A percentile compares a stretch with the other conserved stretches of the same genome.
Evolutionary conservation across 1,284 basidiomycete genomes (phyloP).

Genomic region (Ustilago loliicola): DNA sequence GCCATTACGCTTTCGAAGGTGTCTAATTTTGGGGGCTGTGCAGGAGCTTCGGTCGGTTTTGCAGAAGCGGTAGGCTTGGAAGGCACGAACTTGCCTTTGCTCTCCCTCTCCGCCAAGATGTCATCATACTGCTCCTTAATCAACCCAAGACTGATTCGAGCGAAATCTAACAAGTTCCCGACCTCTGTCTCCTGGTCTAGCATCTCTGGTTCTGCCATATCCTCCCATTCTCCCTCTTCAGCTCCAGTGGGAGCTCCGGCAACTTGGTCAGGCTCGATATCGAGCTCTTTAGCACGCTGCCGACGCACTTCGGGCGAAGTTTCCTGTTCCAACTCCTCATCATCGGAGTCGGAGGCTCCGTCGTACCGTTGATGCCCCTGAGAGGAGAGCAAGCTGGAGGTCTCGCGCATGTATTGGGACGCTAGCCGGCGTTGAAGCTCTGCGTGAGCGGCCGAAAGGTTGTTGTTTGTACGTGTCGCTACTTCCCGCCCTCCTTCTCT

Average conservation of each 20-base stretch:
- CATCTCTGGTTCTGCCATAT: constrained; percentile 8
- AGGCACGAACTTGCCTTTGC: constrained; percentile 49
- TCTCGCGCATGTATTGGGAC: constrained; percentile 51
- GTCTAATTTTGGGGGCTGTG: constrained; percentile 18
- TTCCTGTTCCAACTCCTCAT: constrained; percentile 42
- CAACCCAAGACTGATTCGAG: constrained; percentile 52
- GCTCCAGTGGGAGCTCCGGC: constrained; percentile 1
- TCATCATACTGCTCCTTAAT: constrained; percentile 49
- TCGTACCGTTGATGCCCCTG: constrained; percentile 40
- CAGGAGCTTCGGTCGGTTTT: background rate
- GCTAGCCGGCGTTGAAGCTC: constrained; percentile 34
- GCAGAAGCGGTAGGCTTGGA: background rate
- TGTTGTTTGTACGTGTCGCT: constrained; percentile 13
- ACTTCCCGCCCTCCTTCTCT: background rate
- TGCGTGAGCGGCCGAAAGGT: constrained; percentile 23
- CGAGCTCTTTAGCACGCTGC: constrained; percentile 31
- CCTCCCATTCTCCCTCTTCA: constrained; percentile 15
- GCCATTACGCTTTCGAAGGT: constrained; percentile 45
- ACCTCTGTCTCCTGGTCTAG: constrained; percentile 49
- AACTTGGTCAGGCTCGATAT: constrained; percentile 30
- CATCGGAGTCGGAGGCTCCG: constrained; percentile 52
- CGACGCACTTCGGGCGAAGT: constrained; percentile 25
- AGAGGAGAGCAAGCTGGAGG: constrained; percentile 28
- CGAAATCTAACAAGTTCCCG: constrained; percentile 51
- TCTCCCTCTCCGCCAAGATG: constrained; percentile 47